Conservation (phyloP, 139 green algal genomes). For the Micractinium conductrix region DNA sequence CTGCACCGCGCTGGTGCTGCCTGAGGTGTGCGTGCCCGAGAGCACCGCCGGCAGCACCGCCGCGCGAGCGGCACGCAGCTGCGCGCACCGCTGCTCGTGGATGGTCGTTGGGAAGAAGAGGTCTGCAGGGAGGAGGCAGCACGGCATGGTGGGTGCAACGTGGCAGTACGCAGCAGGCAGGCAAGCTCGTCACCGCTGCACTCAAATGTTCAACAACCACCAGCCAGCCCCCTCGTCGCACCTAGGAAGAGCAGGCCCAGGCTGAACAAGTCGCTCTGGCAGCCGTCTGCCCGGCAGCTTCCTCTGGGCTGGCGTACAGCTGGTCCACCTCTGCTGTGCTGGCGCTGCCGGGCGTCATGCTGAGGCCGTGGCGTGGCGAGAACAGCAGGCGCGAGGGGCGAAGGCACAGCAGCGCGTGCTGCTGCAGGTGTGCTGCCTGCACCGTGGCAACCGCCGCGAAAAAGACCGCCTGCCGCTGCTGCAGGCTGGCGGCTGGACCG, state of each 20-base stretch:
- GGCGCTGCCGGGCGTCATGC: background rate
- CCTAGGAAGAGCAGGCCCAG: conserved; percentile 76
- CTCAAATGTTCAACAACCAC: background rate
- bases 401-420: conserved; percentile 30
- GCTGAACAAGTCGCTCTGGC: conserved; percentile 51
- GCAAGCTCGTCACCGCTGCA: background rate
- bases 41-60: conserved; percentile 19
- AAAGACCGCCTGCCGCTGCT: conserved; percentile 60
- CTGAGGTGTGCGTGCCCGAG: background rate
- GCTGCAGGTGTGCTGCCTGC: conserved; percentile 42
- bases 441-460: conserved; percentile 66
- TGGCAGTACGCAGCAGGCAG: background rate
- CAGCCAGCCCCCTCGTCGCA: background rate
- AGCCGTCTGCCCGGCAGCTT: conserved; percentile 33
- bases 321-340: conserved; percentile 38
- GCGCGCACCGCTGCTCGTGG: conserved; percentile 12
- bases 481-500: background rate
- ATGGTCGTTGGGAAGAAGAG: conserved; percentile 17
- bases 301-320: conserved; percentile 71
- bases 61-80: conserved; percentile 7
- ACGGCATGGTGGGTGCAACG: background rate
- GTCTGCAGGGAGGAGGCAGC: background rate
- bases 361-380: conserved; percentile 14
- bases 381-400: conserved; percentile 40
- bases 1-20: background rate